Percentiles rank a stretch among this genome's conserved stretches.
Evolutionary conservation across 192 early-diverging fungal genomes (phyloP).

Genomic region (Geosiphon pyriformis): DNA sequence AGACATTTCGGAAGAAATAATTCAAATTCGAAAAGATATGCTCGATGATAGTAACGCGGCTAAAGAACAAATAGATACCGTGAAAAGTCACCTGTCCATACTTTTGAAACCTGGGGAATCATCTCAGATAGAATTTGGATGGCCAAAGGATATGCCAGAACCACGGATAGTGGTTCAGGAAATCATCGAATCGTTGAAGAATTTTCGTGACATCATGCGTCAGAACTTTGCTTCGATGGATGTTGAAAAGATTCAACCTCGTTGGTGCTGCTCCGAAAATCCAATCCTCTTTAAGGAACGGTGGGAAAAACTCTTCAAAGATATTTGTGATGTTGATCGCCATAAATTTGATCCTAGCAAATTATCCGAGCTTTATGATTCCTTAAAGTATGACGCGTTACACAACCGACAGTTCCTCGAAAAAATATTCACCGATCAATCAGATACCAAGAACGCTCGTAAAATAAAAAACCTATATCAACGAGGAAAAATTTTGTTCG

Average conservation of each 20-base stretch:
- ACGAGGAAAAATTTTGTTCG: slow-evolving; percentile 81
- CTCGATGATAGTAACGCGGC: slow-evolving; percentile 92
- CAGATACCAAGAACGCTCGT: slow-evolving; percentile 18
- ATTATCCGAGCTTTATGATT: slow-evolving; percentile 91
- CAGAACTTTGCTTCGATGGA: slow-evolving; percentile 64
- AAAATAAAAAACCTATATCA: slow-evolving; percentile 66
- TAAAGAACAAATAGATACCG: slow-evolving; percentile 88
- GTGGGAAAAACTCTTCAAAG: slow-evolving; percentile 95
- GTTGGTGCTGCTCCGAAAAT: slow-evolving; percentile 90
- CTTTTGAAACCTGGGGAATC: slow-evolving; percentile 39
- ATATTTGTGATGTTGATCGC: slow-evolving; percentile 62
- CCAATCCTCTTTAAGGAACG: slow-evolving; percentile 83
- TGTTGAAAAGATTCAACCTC: slow-evolving; percentile 56
- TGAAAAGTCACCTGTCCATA: slow-evolving; percentile 64
- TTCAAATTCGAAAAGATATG: slow-evolving; percentile 82
- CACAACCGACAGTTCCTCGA: slow-evolving; percentile 89
- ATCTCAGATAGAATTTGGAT: slow-evolving; percentile 26
- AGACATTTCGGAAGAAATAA: slow-evolving; percentile 53
- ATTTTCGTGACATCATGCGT: slow-evolving; percentile 68
- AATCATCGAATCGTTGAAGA: slow-evolving; percentile 62
- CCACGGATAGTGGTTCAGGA: slow-evolving; percentile 53
- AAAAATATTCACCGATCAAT: slow-evolving; percentile 53
- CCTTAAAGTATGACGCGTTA: slow-evolving; percentile 93
- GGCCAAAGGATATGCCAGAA: slow-evolving; percentile 38
- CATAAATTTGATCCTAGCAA: slow-evolving; percentile 73